Percentiles rank a stretch among this genome's conserved stretches.
Conservation (phyloP, 1,284 basidiomycete genomes). For the Macrocystidia cucumis region DNA sequence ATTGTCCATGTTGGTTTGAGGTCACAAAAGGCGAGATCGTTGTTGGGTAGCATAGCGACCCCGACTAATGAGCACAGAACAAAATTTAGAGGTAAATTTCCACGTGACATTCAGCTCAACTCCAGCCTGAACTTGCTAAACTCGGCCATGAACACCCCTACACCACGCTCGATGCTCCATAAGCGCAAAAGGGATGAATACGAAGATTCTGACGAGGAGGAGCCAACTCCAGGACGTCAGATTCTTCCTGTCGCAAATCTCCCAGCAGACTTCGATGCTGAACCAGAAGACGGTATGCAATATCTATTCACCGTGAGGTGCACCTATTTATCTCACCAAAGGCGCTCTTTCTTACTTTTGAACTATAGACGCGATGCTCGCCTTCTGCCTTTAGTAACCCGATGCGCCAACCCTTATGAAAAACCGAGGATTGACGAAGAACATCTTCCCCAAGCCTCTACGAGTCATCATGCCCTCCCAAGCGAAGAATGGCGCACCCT, state of each 20-base stretch:
- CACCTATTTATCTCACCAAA: slow-evolving; percentile 9
- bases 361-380: slow-evolving; percentile 57
- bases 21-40: too few species aligned
- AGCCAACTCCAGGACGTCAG: slow-evolving; percentile 48
- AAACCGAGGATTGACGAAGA: slow-evolving; percentile 15
- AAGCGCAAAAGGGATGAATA: slow-evolving; percentile 43
- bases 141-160: not conserved
- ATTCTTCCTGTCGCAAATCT: slow-evolving; percentile 70
- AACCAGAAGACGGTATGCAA: slow-evolving; percentile 67
- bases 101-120: too few species aligned
- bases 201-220: slow-evolving; percentile 45
- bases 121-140: too few species aligned
- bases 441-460: slow-evolving; percentile 14
- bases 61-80: too few species aligned
- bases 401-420: slow-evolving; percentile 65
- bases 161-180: too few species aligned
- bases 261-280: slow-evolving; percentile 53
- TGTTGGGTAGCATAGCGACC: not conserved
- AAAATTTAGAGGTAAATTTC: too few species aligned
- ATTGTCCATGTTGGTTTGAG: slow-evolving; percentile 16
- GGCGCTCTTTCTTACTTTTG: slow-evolving; percentile 5
- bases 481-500: slow-evolving; percentile 54
- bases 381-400: slow-evolving; percentile 49
- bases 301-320: slow-evolving; percentile 79
- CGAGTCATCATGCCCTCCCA: slow-evolving; percentile 36